Conservation (phyloP, 2,329 filamentous ascomycete genomes). For the Colletotrichum liriopes region DNA sequence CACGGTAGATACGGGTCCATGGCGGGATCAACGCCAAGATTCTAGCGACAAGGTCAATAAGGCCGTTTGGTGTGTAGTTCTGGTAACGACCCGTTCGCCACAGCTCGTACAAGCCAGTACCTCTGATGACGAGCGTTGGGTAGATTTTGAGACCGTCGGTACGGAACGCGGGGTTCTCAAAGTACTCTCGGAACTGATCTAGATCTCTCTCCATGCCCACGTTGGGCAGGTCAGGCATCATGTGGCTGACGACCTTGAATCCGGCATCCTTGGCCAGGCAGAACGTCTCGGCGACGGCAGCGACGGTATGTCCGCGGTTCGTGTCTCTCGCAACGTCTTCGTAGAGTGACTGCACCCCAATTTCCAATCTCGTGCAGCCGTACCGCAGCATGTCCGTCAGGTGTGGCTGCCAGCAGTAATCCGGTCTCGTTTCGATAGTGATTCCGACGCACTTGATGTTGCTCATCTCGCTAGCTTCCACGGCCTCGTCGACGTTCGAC, state of each 20-base stretch:
- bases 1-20: slow-evolving; percentile 98
- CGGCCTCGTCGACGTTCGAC: slow-evolving; percentile 93
- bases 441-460: slow-evolving; percentile 98
- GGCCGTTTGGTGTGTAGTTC: slow-evolving; percentile 97
- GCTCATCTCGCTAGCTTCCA: slow-evolving; percentile 94
- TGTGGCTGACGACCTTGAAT: slow-evolving; percentile 99
- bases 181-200: slow-evolving; percentile 97
- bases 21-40: slow-evolving; percentile 95
- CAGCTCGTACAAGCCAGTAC: slow-evolving; percentile 95
- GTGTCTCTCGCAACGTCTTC: slow-evolving; percentile 99
- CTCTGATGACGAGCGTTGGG: slow-evolving; percentile 95
- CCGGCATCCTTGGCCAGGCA: slow-evolving; percentile 97
- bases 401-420: slow-evolving; percentile 97
- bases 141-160: slow-evolving; percentile 99
- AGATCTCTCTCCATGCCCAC: slow-evolving; percentile 98
- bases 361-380: slow-evolving; percentile 93
- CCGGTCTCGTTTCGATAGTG: slow-evolving; percentile 96
- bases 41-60: slow-evolving; percentile 96
- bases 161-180: slow-evolving; percentile 94
- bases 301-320: slow-evolving; percentile 96
- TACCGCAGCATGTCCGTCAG: slow-evolving; percentile 97
- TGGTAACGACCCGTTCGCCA: slow-evolving; percentile 98
- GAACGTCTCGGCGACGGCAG: slow-evolving; percentile 95
- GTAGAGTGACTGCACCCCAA: slow-evolving; percentile 96
- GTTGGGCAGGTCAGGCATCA: slow-evolving; percentile 99